A percentile compares a stretch with the other conserved stretches of the same genome.
phyloP scores from a whole-genome alignment of 2,329 filamentous ascomycete genomes.

The Emericellopsis cladophorae region DNA sequence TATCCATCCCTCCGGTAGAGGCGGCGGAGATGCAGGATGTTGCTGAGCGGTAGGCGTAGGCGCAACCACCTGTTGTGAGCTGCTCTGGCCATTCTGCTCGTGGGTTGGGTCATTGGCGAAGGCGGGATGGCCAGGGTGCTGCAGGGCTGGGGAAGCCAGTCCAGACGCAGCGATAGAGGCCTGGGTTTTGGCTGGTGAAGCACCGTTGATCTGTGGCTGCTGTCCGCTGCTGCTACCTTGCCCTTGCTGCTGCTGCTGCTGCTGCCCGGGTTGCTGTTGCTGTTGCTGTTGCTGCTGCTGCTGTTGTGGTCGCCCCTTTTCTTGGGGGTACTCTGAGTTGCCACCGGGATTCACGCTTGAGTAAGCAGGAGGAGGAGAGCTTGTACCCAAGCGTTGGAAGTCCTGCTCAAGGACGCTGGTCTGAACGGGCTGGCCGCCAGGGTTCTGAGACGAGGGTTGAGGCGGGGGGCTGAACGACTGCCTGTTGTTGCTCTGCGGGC shows the following conservation, averaged over 20 bases:
- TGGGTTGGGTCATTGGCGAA: constrained; percentile 73
- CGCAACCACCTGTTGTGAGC: constrained; percentile 29
- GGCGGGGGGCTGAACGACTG: constrained; percentile 28
- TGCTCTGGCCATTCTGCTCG: constrained; percentile 33
- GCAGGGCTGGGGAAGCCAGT: constrained; percentile 33
- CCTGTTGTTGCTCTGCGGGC: constrained; percentile 23
- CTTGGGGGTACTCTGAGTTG: constrained; percentile 56
- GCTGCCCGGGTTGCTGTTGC: constrained; percentile 4
- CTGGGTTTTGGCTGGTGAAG: constrained; percentile 17
- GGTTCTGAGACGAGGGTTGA: constrained; percentile 19
- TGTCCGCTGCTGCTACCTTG: constrained; percentile 11
- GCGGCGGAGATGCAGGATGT: constrained; percentile 72
- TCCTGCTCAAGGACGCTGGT: constrained; percentile 74
- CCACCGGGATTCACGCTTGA: constrained; percentile 54
- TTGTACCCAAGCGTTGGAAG: constrained; percentile 68
- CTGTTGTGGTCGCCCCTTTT: constrained; percentile 51
- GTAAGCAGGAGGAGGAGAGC: constrained; percentile 90
- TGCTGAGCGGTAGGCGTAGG: constrained; percentile 24
- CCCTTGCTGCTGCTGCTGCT: constrained; percentile 6
- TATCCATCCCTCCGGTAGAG: constrained; percentile 95
- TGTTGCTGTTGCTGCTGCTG: constrained; percentile 8
- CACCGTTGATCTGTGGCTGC: constrained; percentile 7
- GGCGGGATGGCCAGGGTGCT: constrained; percentile 65
- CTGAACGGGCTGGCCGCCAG: constrained; percentile 29
- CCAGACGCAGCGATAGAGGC: constrained; percentile 11